Percentiles rank a stretch among this genome's conserved stretches.
Evolutionary conservation across 2,329 filamentous ascomycete species (phyloP).

Genomic region (Diaporthe eres): DNA sequence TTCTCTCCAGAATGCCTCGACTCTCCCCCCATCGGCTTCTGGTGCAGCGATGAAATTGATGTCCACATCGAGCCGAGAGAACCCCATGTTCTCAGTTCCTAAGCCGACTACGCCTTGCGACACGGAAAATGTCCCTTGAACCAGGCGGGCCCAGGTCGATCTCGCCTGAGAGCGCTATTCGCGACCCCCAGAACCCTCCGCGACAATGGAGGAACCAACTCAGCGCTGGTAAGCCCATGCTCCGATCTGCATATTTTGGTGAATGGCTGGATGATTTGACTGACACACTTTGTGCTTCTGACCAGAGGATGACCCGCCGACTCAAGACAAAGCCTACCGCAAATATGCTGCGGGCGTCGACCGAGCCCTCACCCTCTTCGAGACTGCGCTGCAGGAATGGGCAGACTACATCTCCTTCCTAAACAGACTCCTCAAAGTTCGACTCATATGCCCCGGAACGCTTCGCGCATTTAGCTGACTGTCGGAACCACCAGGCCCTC

Average conservation of each 20-base stretch:
- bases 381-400: slow-evolving; percentile 96
- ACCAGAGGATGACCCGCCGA: slow-evolving; percentile 56
- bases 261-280: not conserved
- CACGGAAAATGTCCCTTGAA: slow-evolving; percentile 73
- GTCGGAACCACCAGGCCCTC: slow-evolving; percentile 74
- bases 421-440: slow-evolving; percentile 88
- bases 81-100: slow-evolving; percentile 42
- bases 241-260: not conserved
- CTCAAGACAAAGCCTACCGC: slow-evolving; percentile 80
- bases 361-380: slow-evolving; percentile 88
- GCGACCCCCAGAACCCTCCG: slow-evolving; percentile 78
- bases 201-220: slow-evolving; percentile 84
- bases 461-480: slow-evolving; percentile 47
- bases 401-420: slow-evolving; percentile 99
- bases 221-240: slow-evolving; percentile 76
- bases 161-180: slow-evolving; percentile 88
- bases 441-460: not conserved
- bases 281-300: slow-evolving; percentile 15
- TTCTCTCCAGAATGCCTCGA: slow-evolving; percentile 30
- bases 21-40: slow-evolving; percentile 17
- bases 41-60: slow-evolving; percentile 41
- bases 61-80: slow-evolving; percentile 34
- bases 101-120: slow-evolving; percentile 40
- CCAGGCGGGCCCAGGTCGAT: slow-evolving; percentile 69
- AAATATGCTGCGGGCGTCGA: slow-evolving; percentile 93